A percentile compares a stretch with the other conserved stretches of the same genome.
Conservation (phyloP, 345 rosid species). For the Citrus unshiu region DNA sequence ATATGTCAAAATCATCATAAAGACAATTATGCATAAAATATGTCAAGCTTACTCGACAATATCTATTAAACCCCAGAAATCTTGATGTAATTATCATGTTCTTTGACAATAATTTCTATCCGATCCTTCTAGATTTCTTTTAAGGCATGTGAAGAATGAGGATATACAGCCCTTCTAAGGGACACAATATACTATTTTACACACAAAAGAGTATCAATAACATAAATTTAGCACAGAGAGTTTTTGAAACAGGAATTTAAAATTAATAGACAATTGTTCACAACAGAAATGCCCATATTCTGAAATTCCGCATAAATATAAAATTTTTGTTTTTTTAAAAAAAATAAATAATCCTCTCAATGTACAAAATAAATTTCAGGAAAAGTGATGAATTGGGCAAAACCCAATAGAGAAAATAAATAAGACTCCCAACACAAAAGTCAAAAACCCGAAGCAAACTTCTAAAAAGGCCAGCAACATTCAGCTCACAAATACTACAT, state of each 20-base stretch:
- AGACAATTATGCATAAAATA: background rate
- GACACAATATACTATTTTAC: background rate
- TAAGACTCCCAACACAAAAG: too few species aligned
- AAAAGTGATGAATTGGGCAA: background rate
- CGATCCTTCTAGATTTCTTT: background rate
- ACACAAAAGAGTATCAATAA: background rate
- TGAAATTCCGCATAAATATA: background rate
- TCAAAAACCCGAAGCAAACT: background rate
- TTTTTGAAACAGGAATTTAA: background rate
- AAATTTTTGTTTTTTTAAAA: too few species aligned
- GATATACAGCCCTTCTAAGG: background rate
- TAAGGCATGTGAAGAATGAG: background rate
- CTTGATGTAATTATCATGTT: background rate
- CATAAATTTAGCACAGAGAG: background rate
- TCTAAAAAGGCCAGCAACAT: background rate
- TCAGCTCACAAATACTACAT: background rate
- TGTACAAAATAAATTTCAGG: background rate
- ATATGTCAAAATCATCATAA: background rate
- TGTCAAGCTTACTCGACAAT: background rate
- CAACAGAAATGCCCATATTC: background rate
- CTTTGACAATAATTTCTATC: too few species aligned
- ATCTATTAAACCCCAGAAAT: background rate
- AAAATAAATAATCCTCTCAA: too few species aligned
- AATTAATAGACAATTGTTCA: background rate
- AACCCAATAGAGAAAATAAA: background rate